A percentile compares a stretch with the other conserved stretches of the same genome.
phyloP scores from a whole-genome alignment of 2,329 filamentous ascomycete species.

The Fusarium austroafricanum region DNA sequence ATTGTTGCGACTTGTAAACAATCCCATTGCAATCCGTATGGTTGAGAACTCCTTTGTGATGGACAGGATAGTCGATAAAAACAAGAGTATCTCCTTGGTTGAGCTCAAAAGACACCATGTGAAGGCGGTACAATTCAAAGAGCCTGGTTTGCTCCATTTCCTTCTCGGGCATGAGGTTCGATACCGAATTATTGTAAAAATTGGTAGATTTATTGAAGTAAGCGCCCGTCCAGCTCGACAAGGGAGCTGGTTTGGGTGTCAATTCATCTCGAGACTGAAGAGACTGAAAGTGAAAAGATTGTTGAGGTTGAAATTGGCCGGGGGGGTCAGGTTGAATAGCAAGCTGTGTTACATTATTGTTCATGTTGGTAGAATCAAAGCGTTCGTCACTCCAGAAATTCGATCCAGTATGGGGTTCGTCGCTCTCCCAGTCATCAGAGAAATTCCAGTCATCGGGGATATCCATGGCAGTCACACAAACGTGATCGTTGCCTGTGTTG shows the following conservation, averaged over 20 bases:
- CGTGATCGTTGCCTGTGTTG: not conserved
- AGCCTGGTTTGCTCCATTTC: slow-evolving; percentile 40
- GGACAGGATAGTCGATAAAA: slow-evolving; percentile 54
- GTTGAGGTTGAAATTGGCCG: not conserved
- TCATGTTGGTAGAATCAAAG: not conserved
- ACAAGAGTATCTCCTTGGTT: slow-evolving; percentile 58
- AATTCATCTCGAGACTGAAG: not conserved
- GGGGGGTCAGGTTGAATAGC: not conserved
- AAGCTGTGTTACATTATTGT: not conserved
- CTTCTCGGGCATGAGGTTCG: slow-evolving; percentile 15
- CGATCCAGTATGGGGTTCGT: not conserved
- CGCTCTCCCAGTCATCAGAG: slow-evolving; percentile 1
- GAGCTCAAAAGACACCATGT: slow-evolving; percentile 45
- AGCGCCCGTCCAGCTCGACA: slow-evolving; percentile 29
- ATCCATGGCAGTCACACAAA: slow-evolving; percentile 16
- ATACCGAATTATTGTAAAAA: not conserved
- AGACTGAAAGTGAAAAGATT: not conserved
- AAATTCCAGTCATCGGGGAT: slow-evolving; percentile 14
- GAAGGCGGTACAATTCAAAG: slow-evolving; percentile 46
- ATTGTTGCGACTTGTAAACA: slow-evolving; percentile 49
- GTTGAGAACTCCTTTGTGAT: slow-evolving; percentile 24
- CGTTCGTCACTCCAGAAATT: not conserved
- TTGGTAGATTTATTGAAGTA: slow-evolving; percentile 36
- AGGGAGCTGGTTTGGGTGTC: not conserved
- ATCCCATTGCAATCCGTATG: slow-evolving; percentile 52